A percentile compares a stretch with the other conserved stretches of the same genome.
Evolutionary conservation across 2,329 filamentous ascomycete genomes (phyloP).

Genomic region (Bipolaris cookei): DNA sequence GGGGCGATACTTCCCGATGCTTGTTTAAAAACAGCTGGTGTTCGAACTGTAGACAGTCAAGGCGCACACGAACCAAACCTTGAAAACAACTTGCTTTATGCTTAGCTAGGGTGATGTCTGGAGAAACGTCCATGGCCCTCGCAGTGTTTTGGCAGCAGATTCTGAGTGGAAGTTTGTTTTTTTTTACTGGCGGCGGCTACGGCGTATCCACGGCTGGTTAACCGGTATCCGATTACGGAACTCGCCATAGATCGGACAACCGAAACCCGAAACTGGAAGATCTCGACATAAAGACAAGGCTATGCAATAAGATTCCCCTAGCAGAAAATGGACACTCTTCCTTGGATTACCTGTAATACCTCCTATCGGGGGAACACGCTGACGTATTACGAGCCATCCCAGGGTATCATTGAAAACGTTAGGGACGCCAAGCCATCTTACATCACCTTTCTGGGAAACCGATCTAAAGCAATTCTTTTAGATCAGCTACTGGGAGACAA

Average conservation of each 20-base stretch:
- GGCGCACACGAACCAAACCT: conserved; percentile 7
- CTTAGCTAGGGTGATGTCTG: background rate
- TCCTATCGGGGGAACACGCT: background rate
- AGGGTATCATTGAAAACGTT: background rate
- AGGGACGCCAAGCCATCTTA: background rate
- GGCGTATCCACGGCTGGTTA: background rate
- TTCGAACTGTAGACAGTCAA: background rate
- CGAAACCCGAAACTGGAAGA: background rate
- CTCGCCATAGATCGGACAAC: background rate
- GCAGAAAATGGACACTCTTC: background rate
- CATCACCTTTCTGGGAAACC: background rate
- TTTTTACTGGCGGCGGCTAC: background rate
- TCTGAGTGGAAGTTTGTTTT: background rate
- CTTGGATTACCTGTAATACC: background rate
- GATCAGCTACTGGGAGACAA: background rate
- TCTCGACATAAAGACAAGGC: background rate
- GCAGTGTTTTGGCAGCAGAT: background rate
- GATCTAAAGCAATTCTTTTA: background rate
- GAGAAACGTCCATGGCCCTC: background rate
- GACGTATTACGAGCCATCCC: background rate
- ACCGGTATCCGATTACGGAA: background rate
- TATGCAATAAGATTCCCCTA: background rate
- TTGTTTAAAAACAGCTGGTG: background rate
- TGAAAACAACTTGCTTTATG: background rate
- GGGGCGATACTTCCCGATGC: background rate